Percentiles rank a stretch among this genome's conserved stretches.
Evolutionary conservation across 2,329 filamentous ascomycete species (phyloP).

Genomic region (Graphilbum ipis-grandicollis): DNA sequence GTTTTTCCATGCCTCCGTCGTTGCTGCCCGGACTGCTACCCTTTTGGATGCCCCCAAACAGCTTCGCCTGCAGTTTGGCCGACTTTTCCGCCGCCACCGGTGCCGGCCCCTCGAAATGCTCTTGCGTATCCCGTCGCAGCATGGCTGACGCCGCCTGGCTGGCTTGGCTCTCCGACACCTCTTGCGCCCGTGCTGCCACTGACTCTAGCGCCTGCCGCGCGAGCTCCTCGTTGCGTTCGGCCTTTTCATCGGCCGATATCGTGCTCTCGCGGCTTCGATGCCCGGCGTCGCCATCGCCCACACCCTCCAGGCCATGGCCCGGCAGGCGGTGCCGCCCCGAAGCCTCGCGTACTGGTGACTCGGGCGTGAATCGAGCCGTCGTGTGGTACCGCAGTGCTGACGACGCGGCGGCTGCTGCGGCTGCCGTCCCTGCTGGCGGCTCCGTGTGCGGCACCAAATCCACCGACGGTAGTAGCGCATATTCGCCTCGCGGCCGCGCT

Average conservation of each 20-base stretch:
- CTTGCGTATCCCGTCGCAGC: conserved; percentile 41
- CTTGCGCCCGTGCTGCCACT: conserved; percentile 20
- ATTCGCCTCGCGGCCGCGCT: conserved; percentile 28
- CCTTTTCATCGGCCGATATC: conserved; percentile 47
- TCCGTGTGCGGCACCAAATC: conserved; percentile 45
- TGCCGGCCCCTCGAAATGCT: conserved; percentile 24
- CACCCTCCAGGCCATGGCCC: background rate
- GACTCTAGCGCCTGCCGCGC: conserved; percentile 35
- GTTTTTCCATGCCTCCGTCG: conserved; percentile 24
- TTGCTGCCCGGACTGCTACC: conserved; percentile 9
- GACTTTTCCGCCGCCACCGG: conserved; percentile 22
- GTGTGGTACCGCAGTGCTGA: too few relatives aligned
- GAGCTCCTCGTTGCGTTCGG: conserved; percentile 30
- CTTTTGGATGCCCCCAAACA: conserved; percentile 27
- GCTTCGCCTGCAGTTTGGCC: conserved; percentile 31
- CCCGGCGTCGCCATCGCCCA: conserved; percentile 20
- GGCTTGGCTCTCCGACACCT: conserved; percentile 56
- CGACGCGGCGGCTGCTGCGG: conserved; percentile 8
- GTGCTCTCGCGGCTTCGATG: conserved; percentile 71
- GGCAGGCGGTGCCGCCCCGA: conserved; percentile 8
- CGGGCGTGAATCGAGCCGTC: too few relatives aligned
- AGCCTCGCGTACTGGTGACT: too few relatives aligned
- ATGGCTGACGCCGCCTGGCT: conserved; percentile 62
- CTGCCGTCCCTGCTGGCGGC: conserved; percentile 32
- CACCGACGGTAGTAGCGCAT: conserved; percentile 41